Percentiles rank a stretch among this genome's conserved stretches.
Evolutionary conservation across 768 basidiomycete species (phyloP).

Genomic region (Podaxis rugospora): DNA sequence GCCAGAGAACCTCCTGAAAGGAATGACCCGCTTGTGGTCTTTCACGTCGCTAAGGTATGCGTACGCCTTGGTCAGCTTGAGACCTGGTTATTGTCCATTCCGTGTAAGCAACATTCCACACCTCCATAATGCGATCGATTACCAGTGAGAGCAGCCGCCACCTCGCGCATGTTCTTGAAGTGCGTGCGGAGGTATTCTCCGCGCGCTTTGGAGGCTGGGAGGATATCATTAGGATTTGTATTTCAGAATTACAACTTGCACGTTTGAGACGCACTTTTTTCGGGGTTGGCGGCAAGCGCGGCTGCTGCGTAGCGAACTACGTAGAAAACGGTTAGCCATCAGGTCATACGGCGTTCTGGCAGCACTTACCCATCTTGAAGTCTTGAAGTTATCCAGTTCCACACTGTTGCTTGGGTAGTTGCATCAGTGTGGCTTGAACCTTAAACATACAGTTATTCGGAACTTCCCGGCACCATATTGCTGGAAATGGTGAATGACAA

Average conservation of each 20-base stretch:
- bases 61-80: constrained; percentile 94
- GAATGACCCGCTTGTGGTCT: constrained; percentile 96
- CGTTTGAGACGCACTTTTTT: constrained; percentile 70
- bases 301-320: constrained; percentile 93
- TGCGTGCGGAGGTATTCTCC: constrained; percentile 98
- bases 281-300: constrained; percentile 83
- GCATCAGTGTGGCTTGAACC: constrained; percentile 40
- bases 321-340: constrained; percentile 17
- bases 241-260: background rate
- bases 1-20: constrained; percentile 93
- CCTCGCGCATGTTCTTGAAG: constrained; percentile 99
- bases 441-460: constrained; percentile 34
- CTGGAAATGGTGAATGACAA: background rate
- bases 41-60: constrained; percentile 89
- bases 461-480: constrained; percentile 11
- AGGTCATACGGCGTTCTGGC: constrained; percentile 14
- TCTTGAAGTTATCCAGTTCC: constrained; percentile 45
- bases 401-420: constrained; percentile 18
- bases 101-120: background rate
- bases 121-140: constrained; percentile 19
- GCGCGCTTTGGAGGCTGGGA: constrained; percentile 81
- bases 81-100: constrained; percentile 42
- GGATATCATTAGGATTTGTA: constrained; percentile 7
- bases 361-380: constrained; percentile 62
- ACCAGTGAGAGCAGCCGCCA: constrained; percentile 92